Evolutionary conservation across 345 rosid genomes (phyloP).

Genomic region (Rubroshorea leprosula): DNA sequence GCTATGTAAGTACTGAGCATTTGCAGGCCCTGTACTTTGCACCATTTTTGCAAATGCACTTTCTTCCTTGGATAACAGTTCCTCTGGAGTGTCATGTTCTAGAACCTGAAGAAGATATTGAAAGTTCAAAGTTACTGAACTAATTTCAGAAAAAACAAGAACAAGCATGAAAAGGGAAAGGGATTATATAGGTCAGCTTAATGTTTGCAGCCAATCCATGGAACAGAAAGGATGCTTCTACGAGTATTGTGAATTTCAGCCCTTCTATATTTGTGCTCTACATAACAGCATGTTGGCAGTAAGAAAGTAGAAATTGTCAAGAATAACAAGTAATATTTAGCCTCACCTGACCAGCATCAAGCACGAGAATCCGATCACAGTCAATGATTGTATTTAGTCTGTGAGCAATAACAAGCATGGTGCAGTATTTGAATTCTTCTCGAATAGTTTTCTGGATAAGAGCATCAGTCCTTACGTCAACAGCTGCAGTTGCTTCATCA

Average conservation of each 20-base stretch:
- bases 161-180: too few relatives aligned
- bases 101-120: conserved; percentile 62
- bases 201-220: too few relatives aligned
- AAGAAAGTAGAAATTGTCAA: neutral
- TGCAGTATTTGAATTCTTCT: conserved; percentile 92
- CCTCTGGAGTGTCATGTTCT: conserved; percentile 70
- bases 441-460: conserved; percentile 96
- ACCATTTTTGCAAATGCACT: conserved; percentile 95
- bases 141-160: too few relatives aligned
- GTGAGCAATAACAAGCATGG: conserved; percentile 97
- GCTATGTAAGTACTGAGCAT: conserved; percentile 81
- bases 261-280: too few relatives aligned
- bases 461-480: conserved; percentile 97
- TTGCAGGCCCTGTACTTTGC: conserved; percentile 87
- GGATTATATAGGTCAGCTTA: too few relatives aligned
- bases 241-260: too few relatives aligned
- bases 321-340: conserved; percentile 1
- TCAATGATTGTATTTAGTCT: conserved; percentile 95
- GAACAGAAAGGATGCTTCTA: too few relatives aligned
- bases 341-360: conserved; percentile 75
- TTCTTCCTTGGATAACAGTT: conserved; percentile 53
- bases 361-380: conserved; percentile 83
- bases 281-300: neutral
- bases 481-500: conserved; percentile 99
- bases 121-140: too few relatives aligned